Base-by-base conservation (phyloP, 352 stramenopile genomes). In the Globisporangium orthogonon region DNA sequence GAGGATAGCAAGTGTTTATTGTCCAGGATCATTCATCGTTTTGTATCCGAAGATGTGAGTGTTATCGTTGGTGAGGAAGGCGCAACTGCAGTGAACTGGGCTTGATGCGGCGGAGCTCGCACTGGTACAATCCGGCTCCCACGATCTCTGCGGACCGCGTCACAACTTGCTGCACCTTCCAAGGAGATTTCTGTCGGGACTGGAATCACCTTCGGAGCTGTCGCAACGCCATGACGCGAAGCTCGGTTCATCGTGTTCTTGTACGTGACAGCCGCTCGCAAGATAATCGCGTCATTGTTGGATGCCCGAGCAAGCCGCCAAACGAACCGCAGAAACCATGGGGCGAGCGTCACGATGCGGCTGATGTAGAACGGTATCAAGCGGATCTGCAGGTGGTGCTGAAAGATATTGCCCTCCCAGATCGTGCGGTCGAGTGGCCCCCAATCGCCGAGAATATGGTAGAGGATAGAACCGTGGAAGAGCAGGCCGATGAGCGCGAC, bases 261-360 rank as follows among this genome's bases (percentile, higher is more conserved):
- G 41, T 72, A 74, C 30, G 46, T 63, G 23, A 72, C 66, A 6
- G 60, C 47, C 10, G 62, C 60, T 0, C 66, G 58, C 40, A 76
- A 51, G 60, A 70, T 63, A 4, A 57, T 52, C 2, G 64, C 52
- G 18, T 67, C 61, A n/a, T 44, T 15, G 17, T 56, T 50, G 0
- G 60, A 64, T 0, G 63, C 50, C 3, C 50, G 61, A n/a, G 29
- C 2, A 33, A 56, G 5, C 2, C 54, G 10, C 65, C 23, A 30
- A 41, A 60, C 5, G 17, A 55, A 11, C 54, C 46, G 50, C 33
- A 58, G 14, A 51, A 60, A 46, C 59, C 54, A 71, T 44, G 17
- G 37, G 11, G 23, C 29, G 53, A 46, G 39, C 41, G 47, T 65
- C 5, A 58, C 57, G 52, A 65, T 4, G 18, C 53, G 53, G 15